phyloP scores from a whole-genome alignment of 2,329 filamentous ascomycete species.

The Talaromyces atroroseus region DNA sequence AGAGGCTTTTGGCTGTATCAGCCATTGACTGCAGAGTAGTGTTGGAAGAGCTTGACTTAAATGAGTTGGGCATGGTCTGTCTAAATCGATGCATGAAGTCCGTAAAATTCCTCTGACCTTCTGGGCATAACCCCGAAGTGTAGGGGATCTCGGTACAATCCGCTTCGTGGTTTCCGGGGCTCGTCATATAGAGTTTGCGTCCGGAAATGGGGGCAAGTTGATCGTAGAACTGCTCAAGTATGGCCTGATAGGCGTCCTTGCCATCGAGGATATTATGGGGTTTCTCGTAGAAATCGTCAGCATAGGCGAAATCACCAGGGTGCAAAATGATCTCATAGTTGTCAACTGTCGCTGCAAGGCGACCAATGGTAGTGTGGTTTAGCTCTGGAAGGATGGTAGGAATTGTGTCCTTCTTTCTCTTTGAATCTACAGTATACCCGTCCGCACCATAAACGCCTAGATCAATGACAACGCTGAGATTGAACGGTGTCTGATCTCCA shows the following conservation, averaged over 20 bases:
- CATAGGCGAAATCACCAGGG: constrained; percentile 49
- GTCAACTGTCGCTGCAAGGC: constrained; percentile 47
- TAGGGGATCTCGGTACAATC: constrained; percentile 33
- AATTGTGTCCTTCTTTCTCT: constrained; percentile 45
- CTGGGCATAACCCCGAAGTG: constrained; percentile 13
- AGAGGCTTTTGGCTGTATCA: constrained; percentile 25
- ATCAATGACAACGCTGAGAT: constrained; percentile 50
- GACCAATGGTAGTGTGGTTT: constrained; percentile 56
- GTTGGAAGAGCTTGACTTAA: constrained; percentile 45
- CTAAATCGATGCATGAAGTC: constrained; percentile 55
- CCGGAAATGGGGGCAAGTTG: constrained; percentile 51
- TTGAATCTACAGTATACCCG: constrained; percentile 47
- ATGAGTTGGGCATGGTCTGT: constrained; percentile 48
- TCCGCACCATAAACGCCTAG: constrained; percentile 51
- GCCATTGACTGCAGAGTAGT: constrained; percentile 26
- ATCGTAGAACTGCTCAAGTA: constrained; percentile 53
- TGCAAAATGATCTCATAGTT: constrained; percentile 48
- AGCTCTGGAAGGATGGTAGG: constrained; percentile 47
- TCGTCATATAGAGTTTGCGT: constrained; percentile 53
- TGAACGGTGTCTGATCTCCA: constrained; percentile 53
- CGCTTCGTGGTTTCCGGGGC: constrained; percentile 57
- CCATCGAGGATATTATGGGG: constrained; percentile 45
- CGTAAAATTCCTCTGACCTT: constrained; percentile 57
- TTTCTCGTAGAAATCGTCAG: constrained; percentile 52
- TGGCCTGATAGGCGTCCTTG: constrained; percentile 51